These are phyloP conservation scores for Emergomyces pasteurianus DNA, from an alignment of 2,329 filamentous ascomycete genomes.

Conservation along the genomic window DNA sequence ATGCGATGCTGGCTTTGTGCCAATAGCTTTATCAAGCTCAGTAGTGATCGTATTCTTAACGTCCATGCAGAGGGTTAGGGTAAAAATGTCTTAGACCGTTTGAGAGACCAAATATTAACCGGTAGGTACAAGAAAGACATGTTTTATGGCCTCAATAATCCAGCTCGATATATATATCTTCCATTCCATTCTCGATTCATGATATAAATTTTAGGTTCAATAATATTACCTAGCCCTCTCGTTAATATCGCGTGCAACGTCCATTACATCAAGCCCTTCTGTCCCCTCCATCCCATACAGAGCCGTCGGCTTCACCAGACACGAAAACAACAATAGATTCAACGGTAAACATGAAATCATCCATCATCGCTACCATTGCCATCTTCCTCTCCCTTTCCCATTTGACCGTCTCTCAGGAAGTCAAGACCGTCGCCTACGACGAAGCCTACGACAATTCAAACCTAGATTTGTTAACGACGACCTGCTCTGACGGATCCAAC, in stretches of 20 bases:
- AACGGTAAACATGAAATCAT: not conserved
- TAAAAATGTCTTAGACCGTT: not conserved
- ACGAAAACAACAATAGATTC: not conserved
- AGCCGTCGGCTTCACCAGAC: not conserved
- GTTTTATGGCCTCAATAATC: not conserved
- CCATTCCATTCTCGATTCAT: not conserved
- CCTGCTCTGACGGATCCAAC: conserved; percentile 27
- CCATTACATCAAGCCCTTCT: not conserved
- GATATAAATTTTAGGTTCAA: not conserved
- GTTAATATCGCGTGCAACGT: not conserved
- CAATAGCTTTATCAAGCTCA: not conserved
- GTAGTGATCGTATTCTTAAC: not conserved
- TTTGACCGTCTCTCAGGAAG: conserved; percentile 2
- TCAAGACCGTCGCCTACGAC: conserved; percentile 55
- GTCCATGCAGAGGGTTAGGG: not conserved
- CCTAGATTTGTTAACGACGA: conserved; percentile 44
- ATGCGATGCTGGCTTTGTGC: not conserved
- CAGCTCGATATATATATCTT: not conserved
- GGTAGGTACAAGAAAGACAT: not conserved
- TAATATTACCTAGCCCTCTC: not conserved
- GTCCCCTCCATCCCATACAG: not conserved
- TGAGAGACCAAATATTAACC: not conserved
- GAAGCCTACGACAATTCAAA: conserved; percentile 52
- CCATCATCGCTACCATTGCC: not conserved
- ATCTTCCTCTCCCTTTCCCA: not conserved